phyloP scores from a whole-genome alignment of 106 monocot species.

The Phalaenopsis equestris region DNA sequence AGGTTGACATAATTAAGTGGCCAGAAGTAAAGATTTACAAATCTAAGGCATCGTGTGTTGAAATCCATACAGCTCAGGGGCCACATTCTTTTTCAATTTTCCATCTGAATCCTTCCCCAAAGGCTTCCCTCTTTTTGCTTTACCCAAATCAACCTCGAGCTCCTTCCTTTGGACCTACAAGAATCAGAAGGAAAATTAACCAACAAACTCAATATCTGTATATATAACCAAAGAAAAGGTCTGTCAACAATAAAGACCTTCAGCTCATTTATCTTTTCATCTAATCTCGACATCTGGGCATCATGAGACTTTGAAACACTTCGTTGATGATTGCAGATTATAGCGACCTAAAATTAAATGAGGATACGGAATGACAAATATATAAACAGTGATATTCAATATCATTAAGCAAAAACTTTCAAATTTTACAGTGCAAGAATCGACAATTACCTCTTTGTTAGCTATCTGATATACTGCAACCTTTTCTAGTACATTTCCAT shows the following conservation, averaged over 20 bases:
- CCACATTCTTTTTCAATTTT: constrained; percentile 57
- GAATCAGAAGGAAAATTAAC: neutral
- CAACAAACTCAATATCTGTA: neutral
- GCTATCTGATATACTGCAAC: constrained; percentile 79
- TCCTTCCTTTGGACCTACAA: constrained; percentile 58
- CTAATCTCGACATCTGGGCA: constrained; percentile 65
- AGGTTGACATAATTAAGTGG: neutral
- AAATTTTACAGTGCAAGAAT: neutral
- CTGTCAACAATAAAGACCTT: constrained; percentile 31
- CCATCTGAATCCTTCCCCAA: constrained; percentile 64
- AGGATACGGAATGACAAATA: neutral
- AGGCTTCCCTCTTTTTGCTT: constrained; percentile 73
- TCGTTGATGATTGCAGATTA: constrained; percentile 94
- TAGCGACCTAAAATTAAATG: constrained; percentile 52
- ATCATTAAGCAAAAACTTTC: neutral
- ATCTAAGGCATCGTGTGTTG: neutral
- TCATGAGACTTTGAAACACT: constrained; percentile 92
- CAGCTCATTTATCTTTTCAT: constrained; percentile 75
- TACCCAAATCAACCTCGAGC: constrained; percentile 57
- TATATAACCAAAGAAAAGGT: neutral
- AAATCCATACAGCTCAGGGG: constrained; percentile 60
- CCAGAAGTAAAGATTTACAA: neutral
- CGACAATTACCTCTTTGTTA: constrained; percentile 73
- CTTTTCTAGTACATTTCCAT: constrained; percentile 59
- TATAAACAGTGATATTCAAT: neutral